phyloP scores from a whole-genome alignment of 2,329 filamentous ascomycete genomes.

The Thelonectria rubi region DNA sequence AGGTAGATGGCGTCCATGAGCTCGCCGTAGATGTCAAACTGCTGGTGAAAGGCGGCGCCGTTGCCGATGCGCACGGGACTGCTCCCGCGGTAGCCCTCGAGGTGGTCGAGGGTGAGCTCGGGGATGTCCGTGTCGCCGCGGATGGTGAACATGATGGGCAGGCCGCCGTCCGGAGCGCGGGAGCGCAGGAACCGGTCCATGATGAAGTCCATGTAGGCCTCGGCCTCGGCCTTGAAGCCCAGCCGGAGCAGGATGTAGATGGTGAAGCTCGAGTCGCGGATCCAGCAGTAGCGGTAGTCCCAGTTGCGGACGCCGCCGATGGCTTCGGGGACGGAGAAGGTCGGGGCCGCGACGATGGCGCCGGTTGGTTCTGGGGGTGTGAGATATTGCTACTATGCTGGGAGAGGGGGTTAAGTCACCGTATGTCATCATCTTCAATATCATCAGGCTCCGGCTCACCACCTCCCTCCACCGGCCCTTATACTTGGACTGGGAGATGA shows the following conservation, averaged over 20 bases:
- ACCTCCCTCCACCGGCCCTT: conserved; percentile 78
- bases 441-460: conserved; percentile 74
- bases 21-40: conserved; percentile 83
- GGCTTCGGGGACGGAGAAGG: conserved; percentile 80
- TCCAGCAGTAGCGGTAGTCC: conserved; percentile 83
- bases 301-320: conserved; percentile 73
- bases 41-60: conserved; percentile 77
- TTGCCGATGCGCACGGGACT: conserved; percentile 80
- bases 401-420: conserved; percentile 34
- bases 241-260: conserved; percentile 81
- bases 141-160: conserved; percentile 87
- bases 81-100: conserved; percentile 77
- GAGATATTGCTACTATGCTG: too few species aligned
- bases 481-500: conserved; percentile 76
- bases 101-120: conserved; percentile 72
- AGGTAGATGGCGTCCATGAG: conserved; percentile 81
- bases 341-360: conserved; percentile 79
- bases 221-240: conserved; percentile 78
- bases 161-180: conserved; percentile 64
- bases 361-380: conserved; percentile 83
- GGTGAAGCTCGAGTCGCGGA: conserved; percentile 80
- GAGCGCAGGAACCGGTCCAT: conserved; percentile 73
- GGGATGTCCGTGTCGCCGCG: conserved; percentile 78
- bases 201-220: conserved; percentile 82
- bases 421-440: conserved; percentile 79